phyloP scores from a whole-genome alignment of 1,139 yeast species.

The Meyerozyma guilliermondii region DNA sequence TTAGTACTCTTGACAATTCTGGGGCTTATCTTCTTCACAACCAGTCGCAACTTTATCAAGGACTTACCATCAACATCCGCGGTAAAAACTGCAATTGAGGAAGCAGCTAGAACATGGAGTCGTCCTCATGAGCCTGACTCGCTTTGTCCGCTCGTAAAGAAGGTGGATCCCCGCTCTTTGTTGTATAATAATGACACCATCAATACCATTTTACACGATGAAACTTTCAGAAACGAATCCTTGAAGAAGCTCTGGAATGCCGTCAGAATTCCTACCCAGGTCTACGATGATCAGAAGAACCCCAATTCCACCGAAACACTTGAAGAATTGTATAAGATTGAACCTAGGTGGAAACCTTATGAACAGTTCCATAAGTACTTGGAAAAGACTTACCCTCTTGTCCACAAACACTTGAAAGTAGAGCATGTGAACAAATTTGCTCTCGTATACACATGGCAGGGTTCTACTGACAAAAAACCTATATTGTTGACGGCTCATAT shows the following conservation, averaged over 20 bases:
- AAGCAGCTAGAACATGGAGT: neutral
- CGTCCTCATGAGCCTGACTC: constrained; percentile 13
- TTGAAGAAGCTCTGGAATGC: constrained; percentile 48
- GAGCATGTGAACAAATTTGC: constrained; percentile 29
- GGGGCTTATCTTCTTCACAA: neutral
- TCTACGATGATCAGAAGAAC: constrained; percentile 44
- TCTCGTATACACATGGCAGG: constrained; percentile 34
- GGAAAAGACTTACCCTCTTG: constrained; percentile 25
- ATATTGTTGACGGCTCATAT: constrained; percentile 43
- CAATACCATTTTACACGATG: constrained; percentile 29
- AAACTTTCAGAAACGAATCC: constrained; percentile 33
- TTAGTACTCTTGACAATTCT: neutral
- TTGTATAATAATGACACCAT: constrained; percentile 19
- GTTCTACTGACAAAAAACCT: constrained; percentile 29
- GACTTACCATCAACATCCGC: neutral
- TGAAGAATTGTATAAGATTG: constrained; percentile 22
- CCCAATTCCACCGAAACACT: constrained; percentile 18
- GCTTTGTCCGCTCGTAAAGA: constrained; percentile 31
- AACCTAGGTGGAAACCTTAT: constrained; percentile 26
- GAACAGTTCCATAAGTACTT: constrained; percentile 26
- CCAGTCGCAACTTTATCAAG: neutral
- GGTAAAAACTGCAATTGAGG: neutral
- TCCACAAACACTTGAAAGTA: constrained; percentile 24
- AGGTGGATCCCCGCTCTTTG: constrained; percentile 23
- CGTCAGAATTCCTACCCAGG: constrained; percentile 57